Base-by-base conservation (phyloP, 2,329 filamentous ascomycete genomes). In the Fusarium siculi region DNA sequence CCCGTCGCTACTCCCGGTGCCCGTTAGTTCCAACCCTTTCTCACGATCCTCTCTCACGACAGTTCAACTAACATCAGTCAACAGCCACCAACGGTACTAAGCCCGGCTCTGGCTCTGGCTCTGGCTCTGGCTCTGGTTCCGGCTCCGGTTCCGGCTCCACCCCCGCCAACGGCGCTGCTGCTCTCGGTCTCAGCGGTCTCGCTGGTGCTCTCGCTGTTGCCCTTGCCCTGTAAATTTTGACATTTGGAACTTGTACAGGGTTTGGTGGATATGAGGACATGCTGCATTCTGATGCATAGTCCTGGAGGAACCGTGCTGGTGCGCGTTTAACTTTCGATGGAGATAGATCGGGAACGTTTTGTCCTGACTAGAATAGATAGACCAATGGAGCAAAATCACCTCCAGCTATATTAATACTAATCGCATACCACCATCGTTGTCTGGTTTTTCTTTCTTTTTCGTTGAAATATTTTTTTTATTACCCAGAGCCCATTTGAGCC, bases 361-460 rank as follows among this genome's bases (percentile, higher is more conserved):
- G 59, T 72, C 63, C 71, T 53, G 72, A 57, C 66, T 70, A 66
- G 66, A 61, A 54, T 62, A 74, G 73, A 68, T 70, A 73, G 69
- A 65, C 63, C 64, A 70, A 68, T 72, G 74, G 70, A 74, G 75
- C 72, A 30, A 52, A 32, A 59, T 47, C 55, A 67, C 73, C 50
- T 76, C 76, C 70, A 54, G 57, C 60, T 69, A 75, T 64, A 73
- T 77, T 77, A 77, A 77, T 77, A 69, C 61, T 77, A 77, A 77
- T 77, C 62, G 66, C 74, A 66, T 63, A 76, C 63, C 76, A 59
- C 65, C 76, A 59, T 61, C 65, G 50, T 59, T 55, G 42, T 36
- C 25, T 46, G n/a, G 16, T 14, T 14, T 14, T n/a, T 19, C 32
- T 32, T 32, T 19, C 11, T 37, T 11, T 28, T 18, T n/a, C 34